phyloP scores from a whole-genome alignment of 441 rosid genomes.

The Gossypium davidsonii region DNA sequence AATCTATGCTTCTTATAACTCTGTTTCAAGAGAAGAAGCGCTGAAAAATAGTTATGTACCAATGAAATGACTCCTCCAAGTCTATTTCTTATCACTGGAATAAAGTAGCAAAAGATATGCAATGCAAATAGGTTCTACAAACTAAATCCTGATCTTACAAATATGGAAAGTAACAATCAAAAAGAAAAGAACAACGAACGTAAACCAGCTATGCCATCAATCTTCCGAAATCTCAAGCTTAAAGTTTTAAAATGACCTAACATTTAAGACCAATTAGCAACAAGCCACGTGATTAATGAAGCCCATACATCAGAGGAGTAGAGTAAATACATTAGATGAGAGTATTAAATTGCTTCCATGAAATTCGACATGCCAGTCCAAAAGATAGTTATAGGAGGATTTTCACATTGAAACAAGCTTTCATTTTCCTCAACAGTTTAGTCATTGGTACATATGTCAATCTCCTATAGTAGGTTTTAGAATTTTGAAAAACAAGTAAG shows the following conservation, averaged over 20 bases:
- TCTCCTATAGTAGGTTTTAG: constrained; percentile 3
- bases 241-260: not conserved
- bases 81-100: not conserved
- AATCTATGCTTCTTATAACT: not conserved
- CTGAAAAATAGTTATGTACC: not conserved
- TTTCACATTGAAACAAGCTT: not conserved
- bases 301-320: not conserved
- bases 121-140: not conserved
- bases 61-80: not conserved
- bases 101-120: not conserved
- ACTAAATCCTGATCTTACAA: not conserved
- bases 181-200: not conserved
- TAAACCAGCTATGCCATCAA: not conserved
- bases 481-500: not conserved
- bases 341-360: not conserved
- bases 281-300: not conserved
- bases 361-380: not conserved
- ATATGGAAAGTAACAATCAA: not conserved
- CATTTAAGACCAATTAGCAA: not conserved
- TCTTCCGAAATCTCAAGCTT: not conserved
- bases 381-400: not conserved
- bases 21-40: not conserved
- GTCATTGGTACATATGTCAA: not conserved
- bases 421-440: not conserved
- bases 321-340: not conserved